phyloP scores from a whole-genome alignment of 1,284 basidiomycete species.

The Sanghuangporus sanghuang region DNA sequence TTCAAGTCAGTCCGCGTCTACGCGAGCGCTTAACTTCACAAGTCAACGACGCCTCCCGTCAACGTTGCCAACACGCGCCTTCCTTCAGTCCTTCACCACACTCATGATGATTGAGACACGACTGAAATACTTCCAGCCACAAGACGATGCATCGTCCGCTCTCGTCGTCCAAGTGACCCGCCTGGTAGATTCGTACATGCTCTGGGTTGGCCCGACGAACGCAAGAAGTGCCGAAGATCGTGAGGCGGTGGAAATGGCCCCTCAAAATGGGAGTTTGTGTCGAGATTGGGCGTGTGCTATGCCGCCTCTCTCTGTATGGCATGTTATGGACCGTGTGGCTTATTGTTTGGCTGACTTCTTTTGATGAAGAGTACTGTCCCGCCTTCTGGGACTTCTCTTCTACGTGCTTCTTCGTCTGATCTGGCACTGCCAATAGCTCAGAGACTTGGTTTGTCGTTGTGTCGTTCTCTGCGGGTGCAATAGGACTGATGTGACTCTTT shows the following conservation, averaged over 20 bases:
- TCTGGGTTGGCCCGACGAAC: conserved; percentile 73
- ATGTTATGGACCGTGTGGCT: conserved; percentile 10
- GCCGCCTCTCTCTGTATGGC: conserved; percentile 48
- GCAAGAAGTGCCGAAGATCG: conserved; percentile 23
- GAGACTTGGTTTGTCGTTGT: conserved; percentile 59
- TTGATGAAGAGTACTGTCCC: conserved; percentile 33
- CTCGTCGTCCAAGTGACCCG: conserved; percentile 67
- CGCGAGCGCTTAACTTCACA: too few species aligned
- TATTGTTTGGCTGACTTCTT: conserved; percentile 17
- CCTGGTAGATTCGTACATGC: conserved; percentile 71
- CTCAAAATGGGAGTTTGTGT: conserved; percentile 51
- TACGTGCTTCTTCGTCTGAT: conserved; percentile 60
- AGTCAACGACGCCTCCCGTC: background rate
- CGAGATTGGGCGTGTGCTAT: conserved; percentile 84
- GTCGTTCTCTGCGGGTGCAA: conserved; percentile 8
- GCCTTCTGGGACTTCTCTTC: conserved; percentile 59
- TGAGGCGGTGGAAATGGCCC: conserved; percentile 45
- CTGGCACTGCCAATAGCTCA: conserved; percentile 69
- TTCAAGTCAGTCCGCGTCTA: too few species aligned
- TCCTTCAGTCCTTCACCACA: background rate
- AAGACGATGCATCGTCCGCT: conserved; percentile 46
- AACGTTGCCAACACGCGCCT: background rate
- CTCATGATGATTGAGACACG: conserved; percentile 33
- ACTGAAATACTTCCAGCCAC: conserved; percentile 41
- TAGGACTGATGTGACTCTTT: background rate